Percentiles rank a stretch among this genome's conserved stretches.
Conservation (phyloP, 345 rosid genomes). For the Eutrema heterophyllum region DNA sequence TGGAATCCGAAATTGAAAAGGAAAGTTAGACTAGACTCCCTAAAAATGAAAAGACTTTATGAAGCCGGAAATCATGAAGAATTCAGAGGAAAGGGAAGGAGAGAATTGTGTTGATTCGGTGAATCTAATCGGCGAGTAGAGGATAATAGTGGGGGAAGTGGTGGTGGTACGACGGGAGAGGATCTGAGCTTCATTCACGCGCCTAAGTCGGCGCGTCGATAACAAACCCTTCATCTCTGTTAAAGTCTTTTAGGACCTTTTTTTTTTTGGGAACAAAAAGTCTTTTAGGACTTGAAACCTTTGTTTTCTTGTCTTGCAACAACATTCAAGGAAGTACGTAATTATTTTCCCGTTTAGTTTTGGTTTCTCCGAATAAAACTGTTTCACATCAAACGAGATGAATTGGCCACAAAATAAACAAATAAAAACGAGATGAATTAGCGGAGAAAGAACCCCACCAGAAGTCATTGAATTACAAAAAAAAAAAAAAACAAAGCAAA, state of each 20-base stretch:
- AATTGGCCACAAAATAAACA: background rate
- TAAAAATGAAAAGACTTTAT: background rate
- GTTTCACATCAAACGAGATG: background rate
- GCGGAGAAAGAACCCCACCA: constrained; percentile 10
- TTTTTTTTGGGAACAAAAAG: too few relatives aligned
- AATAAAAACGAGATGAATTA: background rate
- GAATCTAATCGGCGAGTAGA: constrained; percentile 24
- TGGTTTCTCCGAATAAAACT: background rate
- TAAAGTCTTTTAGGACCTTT: background rate
- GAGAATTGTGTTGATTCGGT: constrained; percentile 21
- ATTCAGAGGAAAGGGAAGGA: background rate
- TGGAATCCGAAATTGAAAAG: background rate
- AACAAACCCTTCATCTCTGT: background rate
- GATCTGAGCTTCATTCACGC: constrained; percentile 1
- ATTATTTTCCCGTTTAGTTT: background rate
- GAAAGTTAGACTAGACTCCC: background rate
- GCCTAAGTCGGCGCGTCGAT: constrained; percentile 6
- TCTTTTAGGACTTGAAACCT: too few relatives aligned
- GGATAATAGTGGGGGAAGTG: background rate
- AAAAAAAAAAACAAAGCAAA: background rate
- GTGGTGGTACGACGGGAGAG: constrained; percentile 20
- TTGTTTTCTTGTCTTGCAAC: too few relatives aligned
- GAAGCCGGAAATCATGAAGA: background rate
- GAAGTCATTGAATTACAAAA: constrained; percentile 17
- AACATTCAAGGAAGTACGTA: too few relatives aligned